Evolutionary conservation across 106 monocot species (phyloP).

Genomic region (Dendrobium huoshanense): DNA sequence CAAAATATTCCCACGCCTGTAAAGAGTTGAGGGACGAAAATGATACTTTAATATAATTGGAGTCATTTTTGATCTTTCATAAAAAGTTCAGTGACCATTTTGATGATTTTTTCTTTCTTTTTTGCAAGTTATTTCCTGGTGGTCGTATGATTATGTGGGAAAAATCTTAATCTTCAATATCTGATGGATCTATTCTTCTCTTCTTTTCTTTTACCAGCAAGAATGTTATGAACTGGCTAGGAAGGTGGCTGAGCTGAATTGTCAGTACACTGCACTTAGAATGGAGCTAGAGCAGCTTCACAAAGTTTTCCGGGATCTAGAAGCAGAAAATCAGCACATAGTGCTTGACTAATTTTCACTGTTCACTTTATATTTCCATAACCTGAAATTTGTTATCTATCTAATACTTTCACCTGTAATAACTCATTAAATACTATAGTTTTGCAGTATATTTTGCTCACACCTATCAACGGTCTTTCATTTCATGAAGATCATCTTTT

Average conservation of each 20-base stretch:
- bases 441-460: no score
- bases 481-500: no score
- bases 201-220: slow-evolving; percentile 27
- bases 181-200: background rate
- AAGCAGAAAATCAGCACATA: slow-evolving; percentile 35
- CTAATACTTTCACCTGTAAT: no score
- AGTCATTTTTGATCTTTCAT: no score
- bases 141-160: background rate
- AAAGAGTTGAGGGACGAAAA: no score
- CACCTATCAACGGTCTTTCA: background rate
- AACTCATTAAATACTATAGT: no score
- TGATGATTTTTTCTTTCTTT: background rate
- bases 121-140: background rate
- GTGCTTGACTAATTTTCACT: slow-evolving; percentile 9
- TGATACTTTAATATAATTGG: no score
- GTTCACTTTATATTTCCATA: background rate
- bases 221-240: slow-evolving; percentile 49
- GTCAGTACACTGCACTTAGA: slow-evolving; percentile 34
- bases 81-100: background rate
- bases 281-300: slow-evolving; percentile 37
- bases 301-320: slow-evolving; percentile 32
- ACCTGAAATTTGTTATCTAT: background rate
- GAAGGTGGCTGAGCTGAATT: slow-evolving; percentile 41
- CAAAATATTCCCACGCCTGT: no score
- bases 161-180: background rate